Conservation (phyloP, 2,329 filamentous ascomycete genomes). For the Chrysoporthe deuterocubensis region DNA sequence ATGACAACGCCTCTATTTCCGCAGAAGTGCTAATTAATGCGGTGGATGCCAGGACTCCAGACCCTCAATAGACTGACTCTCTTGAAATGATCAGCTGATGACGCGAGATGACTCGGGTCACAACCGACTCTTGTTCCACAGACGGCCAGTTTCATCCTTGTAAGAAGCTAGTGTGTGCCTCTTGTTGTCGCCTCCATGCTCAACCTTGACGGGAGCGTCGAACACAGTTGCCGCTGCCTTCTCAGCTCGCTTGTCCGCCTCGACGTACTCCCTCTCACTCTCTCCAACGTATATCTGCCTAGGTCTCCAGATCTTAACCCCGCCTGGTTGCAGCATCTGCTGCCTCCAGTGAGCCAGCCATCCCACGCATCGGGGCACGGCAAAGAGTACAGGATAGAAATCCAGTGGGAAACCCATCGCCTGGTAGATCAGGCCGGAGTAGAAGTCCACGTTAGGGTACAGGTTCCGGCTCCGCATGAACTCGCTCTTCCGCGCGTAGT, state of each 20-base stretch:
- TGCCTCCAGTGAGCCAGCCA: conserved; percentile 58
- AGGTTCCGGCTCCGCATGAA: conserved; percentile 54
- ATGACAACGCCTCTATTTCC: background rate
- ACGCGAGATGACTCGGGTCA: conserved; percentile 22
- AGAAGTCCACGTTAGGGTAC: conserved; percentile 58
- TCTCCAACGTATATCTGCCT: conserved; percentile 53
- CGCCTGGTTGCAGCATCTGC: conserved; percentile 49
- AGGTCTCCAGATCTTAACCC: conserved; percentile 56
- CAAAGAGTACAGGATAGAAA: conserved; percentile 56
- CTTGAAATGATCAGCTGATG: background rate
- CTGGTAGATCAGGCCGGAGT: conserved; percentile 56
- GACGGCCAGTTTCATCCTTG: conserved; percentile 42
- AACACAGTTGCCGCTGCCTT: conserved; percentile 39
- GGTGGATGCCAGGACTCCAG: background rate
- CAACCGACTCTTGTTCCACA: conserved; percentile 37
- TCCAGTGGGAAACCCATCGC: conserved; percentile 58
- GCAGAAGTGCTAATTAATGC: background rate
- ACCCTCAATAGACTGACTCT: background rate
- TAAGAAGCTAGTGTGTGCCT: conserved; percentile 45
- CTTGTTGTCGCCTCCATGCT: conserved; percentile 48
- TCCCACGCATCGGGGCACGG: conserved; percentile 54
- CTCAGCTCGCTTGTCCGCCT: conserved; percentile 40
- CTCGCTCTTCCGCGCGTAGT: conserved; percentile 49
- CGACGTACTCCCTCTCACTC: conserved; percentile 49
- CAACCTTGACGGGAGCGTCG: conserved; percentile 42